phyloP scores from a whole-genome alignment of 306 rosid species.

The cucumber (Cucumis sativus) region DNA sequence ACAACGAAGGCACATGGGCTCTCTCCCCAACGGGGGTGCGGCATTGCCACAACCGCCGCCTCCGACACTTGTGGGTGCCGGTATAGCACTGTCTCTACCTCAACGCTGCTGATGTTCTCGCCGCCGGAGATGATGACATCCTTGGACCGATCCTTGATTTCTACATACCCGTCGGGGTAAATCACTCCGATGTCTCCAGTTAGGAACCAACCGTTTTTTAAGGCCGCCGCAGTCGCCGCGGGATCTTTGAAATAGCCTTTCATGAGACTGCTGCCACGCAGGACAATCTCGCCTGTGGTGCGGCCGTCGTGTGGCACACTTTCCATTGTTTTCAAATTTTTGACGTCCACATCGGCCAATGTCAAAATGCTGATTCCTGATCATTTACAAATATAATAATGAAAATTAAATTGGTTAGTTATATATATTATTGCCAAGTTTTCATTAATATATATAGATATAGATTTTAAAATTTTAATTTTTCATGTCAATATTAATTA shows the following conservation, averaged over 20 bases:
- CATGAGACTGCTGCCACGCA: slow-evolving; percentile 77
- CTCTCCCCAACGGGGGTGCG: slow-evolving; percentile 81
- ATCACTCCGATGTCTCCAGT: slow-evolving; percentile 84
- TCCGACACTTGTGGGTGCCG: slow-evolving; percentile 54
- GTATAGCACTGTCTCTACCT: slow-evolving; percentile 51
- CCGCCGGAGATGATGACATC: slow-evolving; percentile 94
- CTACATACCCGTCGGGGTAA: slow-evolving; percentile 74
- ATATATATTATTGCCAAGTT: too few relatives aligned
- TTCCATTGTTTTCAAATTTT: slow-evolving; percentile 45
- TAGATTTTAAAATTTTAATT: too few relatives aligned
- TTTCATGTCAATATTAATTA: too few relatives aligned
- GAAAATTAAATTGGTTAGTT: too few relatives aligned
- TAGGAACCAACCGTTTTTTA: slow-evolving; percentile 63
- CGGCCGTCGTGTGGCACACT: slow-evolving; percentile 60
- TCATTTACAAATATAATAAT: too few relatives aligned
- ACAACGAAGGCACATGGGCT: slow-evolving; percentile 79
- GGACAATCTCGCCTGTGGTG: slow-evolving; percentile 66
- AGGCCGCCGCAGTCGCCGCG: slow-evolving; percentile 31
- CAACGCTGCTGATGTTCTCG: slow-evolving; percentile 81
- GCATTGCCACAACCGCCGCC: slow-evolving; percentile 94
- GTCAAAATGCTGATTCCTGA: slow-evolving; percentile 47
- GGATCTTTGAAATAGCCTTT: slow-evolving; percentile 67
- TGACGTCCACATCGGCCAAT: slow-evolving; percentile 60
- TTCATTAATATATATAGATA: too few relatives aligned
- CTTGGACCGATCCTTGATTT: slow-evolving; percentile 75